These are phyloP conservation scores for Avena insularis DNA, from an alignment of 176 grass and related monocot genomes.

Conservation along the genomic window DNA sequence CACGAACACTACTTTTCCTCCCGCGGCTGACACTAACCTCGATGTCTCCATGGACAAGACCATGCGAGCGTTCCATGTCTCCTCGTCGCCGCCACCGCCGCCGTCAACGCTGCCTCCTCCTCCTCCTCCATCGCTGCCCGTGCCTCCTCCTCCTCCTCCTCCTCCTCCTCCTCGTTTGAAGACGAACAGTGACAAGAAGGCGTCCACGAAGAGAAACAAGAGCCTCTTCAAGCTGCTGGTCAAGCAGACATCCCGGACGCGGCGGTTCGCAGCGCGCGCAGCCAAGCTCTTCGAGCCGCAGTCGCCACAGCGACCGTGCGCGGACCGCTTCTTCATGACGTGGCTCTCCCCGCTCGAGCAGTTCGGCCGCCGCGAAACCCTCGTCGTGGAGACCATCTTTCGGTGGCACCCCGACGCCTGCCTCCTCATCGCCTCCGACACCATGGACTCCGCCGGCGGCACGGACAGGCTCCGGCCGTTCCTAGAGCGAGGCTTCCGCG, in stretches of 20 bases:
- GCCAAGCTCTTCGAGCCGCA: conserved; percentile 50
- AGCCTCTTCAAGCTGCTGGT: conserved; percentile 47
- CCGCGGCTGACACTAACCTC: not conserved
- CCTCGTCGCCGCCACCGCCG: not conserved
- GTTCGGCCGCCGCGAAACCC: conserved; percentile 74
- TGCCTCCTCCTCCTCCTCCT: not conserved
- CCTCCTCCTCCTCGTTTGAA: not conserved
- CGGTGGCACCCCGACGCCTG: conserved; percentile 72
- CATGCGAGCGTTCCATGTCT: conserved; percentile 26
- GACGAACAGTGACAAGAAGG: conserved; percentile 29
- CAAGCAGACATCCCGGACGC: conserved; percentile 33
- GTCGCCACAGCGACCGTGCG: conserved; percentile 37
- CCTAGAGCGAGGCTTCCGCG: conserved; percentile 52
- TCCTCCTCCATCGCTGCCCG: not conserved
- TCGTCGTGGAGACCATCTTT: conserved; percentile 85
- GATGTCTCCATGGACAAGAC: conserved; percentile 29
- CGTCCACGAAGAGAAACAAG: conserved; percentile 47
- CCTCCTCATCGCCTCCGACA: conserved; percentile 77
- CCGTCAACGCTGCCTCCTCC: not conserved
- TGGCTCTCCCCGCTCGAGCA: conserved; percentile 70
- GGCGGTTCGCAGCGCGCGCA: conserved; percentile 52
- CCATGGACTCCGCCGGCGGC: conserved; percentile 68
- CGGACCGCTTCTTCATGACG: conserved; percentile 74
- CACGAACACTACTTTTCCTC: too few species aligned
- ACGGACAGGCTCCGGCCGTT: conserved; percentile 56